Base-by-base conservation (phyloP, 164 flowering plant species). In the Buxus sempervirens region DNA sequence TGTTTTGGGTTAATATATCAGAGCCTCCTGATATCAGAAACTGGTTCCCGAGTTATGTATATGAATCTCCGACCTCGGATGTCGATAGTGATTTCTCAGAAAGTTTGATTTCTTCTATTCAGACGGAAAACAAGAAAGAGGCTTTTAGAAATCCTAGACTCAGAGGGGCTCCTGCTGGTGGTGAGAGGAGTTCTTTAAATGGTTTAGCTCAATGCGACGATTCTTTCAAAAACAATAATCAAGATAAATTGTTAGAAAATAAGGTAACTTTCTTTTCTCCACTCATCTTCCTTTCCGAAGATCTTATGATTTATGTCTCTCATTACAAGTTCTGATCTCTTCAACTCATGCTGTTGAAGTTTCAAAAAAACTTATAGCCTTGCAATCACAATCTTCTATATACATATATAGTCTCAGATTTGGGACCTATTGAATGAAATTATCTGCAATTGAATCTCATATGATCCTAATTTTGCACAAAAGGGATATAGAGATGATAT, bases 1-100 rank as follows among this genome's bases (percentile, higher is more conserved):
- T n/a, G n/a, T n/a, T n/a, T n/a, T n/a, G n/a, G n/a, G n/a, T 21
- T 53, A 36, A 36, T 61, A 19, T 49, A 25, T 45, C 74, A 84
- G 88, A 84, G 71, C 91, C 91, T 69, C 89, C 86, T 69, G 86
- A 83, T 55, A 69, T 85, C 51, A 63, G 75, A 45, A 82, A 87
- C 70, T 85, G 88, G 87, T 87, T 85, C 71, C 73, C 84, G 15
- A 85, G 89, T 63, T 87, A 83, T 70, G 71, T 64, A 12, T 87
- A 83, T 51, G 82, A 85, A 59, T 82, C 87, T 25, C 83, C 84
- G 27, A 67, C 13, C 25, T 63, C 79, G 69, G 77, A 75, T 62
- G 60, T 64, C 24, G 59, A 20, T 9, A 71, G 69, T 60, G 70
- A 41, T 45, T 32, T 75, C 22, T 32, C 38, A 7, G 38, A 7